Evolutionary conservation across 164 flowering plant genomes (phyloP).

Genomic region (Berberis vulgaris): DNA sequence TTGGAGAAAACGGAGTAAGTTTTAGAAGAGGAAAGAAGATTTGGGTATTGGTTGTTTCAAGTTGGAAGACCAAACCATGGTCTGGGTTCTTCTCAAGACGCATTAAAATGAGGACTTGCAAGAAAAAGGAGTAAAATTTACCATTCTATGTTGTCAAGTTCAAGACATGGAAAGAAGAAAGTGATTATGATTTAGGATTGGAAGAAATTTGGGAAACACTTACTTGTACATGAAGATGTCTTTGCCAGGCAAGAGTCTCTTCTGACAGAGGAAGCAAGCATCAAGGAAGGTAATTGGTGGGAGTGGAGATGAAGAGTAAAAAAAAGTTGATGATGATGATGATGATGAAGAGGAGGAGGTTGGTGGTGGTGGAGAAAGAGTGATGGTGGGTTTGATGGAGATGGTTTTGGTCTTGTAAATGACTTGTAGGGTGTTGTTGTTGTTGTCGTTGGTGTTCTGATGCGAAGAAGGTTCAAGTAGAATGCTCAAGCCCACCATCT

Average conservation of each 20-base stretch:
- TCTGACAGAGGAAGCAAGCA: constrained; percentile 50
- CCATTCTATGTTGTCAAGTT: too few relatives aligned
- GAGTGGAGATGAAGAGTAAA: constrained; percentile 7
- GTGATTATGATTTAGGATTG: neutral
- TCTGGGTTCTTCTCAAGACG: too few relatives aligned
- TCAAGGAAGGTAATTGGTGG: constrained; percentile 34
- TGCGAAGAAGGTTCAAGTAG: constrained; percentile 35
- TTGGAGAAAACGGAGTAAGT: neutral
- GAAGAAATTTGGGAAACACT: constrained; percentile 5
- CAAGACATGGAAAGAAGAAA: neutral
- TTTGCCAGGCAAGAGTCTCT: constrained; percentile 47
- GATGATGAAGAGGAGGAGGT: constrained; percentile 1
- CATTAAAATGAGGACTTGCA: too few relatives aligned
- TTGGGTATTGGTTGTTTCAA: neutral
- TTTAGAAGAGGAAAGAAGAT: neutral
- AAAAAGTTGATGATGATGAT: too few relatives aligned
- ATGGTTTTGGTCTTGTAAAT: constrained; percentile 26
- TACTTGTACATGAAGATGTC: constrained; percentile 86
- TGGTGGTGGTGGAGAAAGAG: constrained; percentile 7
- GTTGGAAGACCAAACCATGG: too few relatives aligned
- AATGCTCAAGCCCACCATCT: constrained; percentile 63
- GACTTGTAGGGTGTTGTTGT: constrained; percentile 28
- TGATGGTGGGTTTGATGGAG: constrained; percentile 10
- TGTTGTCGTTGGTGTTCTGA: constrained; percentile 8
- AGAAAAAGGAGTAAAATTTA: too few relatives aligned